Evolutionary conservation across 345 rosid genomes (phyloP), one percentile per base, ranked within the genome.

Genomic region (Citrus inodora): DNA sequence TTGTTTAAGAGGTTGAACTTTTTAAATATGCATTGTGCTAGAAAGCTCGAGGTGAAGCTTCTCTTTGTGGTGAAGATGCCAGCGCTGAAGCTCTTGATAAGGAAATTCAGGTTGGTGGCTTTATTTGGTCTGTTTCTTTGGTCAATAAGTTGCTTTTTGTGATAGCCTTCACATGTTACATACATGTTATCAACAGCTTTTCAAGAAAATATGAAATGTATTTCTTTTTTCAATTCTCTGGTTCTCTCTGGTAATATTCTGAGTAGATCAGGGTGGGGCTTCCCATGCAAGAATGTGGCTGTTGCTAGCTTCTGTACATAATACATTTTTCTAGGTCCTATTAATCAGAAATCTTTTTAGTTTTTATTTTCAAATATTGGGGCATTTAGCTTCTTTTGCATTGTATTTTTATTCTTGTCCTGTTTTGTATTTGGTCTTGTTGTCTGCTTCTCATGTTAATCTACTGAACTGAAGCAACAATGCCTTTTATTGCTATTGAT

Each of bases 81-180:
- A 79, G 85, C 37, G 70, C 81, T 32, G 51, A 87, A 80, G 85
- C 82, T 80, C 81, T 76, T 67, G 88, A 83, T 59, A 69, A 70
- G 85, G 98, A 94, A 84, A 87, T 96, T 83, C 82, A 86, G 98
- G 99, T 96, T 73, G 62, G 87, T 75, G 27, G 70, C 55, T 79
- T 24, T 72, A 14, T 71, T 76, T 81, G 63, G 35, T 78, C 53
- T 38, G 65, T 30, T 75, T 77, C 55, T 72, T 33, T 4, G 64
- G 27, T 60, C 17, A 69, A 42, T 9, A 14, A 25, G 1, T 69
- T 4, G 27, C 5, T 62, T 32, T 1, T 67, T 51, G 16, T 51
- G 19, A 70, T 46, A 46, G 59, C 33, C 35, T 27, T 16, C 14
- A 6, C 0, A 14, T 70, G 73, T 19, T 16, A 27, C n/a, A 1